Evolutionary conservation across 2,329 filamentous ascomycete genomes (phyloP).

Genomic region (Ceratocystis eucalypticola): DNA sequence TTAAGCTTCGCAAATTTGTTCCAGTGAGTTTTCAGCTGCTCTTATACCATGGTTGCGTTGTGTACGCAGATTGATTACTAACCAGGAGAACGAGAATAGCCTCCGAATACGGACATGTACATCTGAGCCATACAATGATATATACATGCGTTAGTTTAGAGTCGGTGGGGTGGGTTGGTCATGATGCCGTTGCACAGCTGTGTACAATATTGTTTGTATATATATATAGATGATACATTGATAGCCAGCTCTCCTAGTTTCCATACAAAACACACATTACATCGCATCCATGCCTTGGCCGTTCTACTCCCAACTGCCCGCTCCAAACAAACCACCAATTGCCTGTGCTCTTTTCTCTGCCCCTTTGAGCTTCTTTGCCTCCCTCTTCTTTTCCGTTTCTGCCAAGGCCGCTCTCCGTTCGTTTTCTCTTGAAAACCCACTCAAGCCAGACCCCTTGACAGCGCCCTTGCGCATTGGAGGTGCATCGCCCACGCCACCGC

Average conservation of each 20-base stretch:
- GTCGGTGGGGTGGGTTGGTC: background rate
- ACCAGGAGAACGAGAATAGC: conserved; percentile 29
- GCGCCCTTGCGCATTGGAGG: conserved; percentile 47
- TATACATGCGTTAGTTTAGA: background rate
- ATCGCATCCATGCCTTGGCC: background rate
- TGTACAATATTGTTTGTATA: background rate
- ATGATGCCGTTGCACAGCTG: background rate
- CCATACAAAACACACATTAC: conserved; percentile 6
- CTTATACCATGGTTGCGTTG: background rate
- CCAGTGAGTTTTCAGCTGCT: conserved; percentile 44
- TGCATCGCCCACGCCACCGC: conserved; percentile 27
- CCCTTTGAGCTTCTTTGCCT: conserved; percentile 44
- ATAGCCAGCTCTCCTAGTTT: too few relatives aligned
- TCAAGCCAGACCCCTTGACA: conserved; percentile 46
- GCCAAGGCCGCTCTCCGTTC: conserved; percentile 42
- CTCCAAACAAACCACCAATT: conserved; percentile 45
- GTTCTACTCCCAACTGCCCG: conserved; percentile 38
- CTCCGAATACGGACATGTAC: conserved; percentile 50
- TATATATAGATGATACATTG: background rate
- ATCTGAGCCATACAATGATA: conserved; percentile 33
- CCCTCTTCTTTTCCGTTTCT: conserved; percentile 44
- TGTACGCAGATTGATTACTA: background rate
- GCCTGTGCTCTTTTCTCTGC: conserved; percentile 43
- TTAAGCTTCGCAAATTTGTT: conserved; percentile 74
- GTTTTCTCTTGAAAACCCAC: conserved; percentile 46